These are phyloP conservation scores for Pseudohalonectria lignicola DNA, from an alignment of 2,329 filamentous ascomycete genomes.

Conservation along the genomic window DNA sequence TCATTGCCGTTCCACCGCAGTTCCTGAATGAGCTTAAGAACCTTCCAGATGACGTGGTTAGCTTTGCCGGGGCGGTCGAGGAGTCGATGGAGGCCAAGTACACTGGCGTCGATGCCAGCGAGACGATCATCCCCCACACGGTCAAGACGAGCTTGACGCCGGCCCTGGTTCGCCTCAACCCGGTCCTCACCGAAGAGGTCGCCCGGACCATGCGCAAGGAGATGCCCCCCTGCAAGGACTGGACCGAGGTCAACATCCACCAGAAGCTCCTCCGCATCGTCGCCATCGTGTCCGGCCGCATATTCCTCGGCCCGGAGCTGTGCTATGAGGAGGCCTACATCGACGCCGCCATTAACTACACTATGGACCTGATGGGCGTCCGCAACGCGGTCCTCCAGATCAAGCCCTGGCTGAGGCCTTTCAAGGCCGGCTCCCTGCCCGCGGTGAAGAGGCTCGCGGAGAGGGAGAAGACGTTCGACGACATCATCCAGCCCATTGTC, in stretches of 20 bases:
- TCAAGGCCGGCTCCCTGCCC: conserved; percentile 19
- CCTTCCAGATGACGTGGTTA: conserved; percentile 19
- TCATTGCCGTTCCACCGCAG: conserved; percentile 17
- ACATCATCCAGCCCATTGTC: conserved; percentile 24
- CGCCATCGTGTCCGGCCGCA: conserved; percentile 30
- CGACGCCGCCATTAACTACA: conserved; percentile 35
- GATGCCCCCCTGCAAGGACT: conserved; percentile 24
- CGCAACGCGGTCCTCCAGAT: conserved; percentile 16
- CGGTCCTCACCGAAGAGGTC: conserved; percentile 25
- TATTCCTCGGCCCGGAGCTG: conserved; percentile 35
- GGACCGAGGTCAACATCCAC: conserved; percentile 23
- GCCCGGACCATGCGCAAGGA: conserved; percentile 18
- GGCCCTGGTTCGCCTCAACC: conserved; percentile 19
- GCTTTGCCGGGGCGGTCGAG: conserved; percentile 14
- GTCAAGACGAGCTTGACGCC: conserved; percentile 22
- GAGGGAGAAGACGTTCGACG: conserved; percentile 19
- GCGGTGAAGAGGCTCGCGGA: conserved; percentile 20
- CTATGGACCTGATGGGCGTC: conserved; percentile 25
- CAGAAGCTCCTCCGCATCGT: conserved; percentile 30
- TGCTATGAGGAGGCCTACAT: conserved; percentile 32
- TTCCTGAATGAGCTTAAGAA: conserved; percentile 19
- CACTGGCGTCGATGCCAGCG: conserved; percentile 16
- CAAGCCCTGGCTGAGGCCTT: conserved; percentile 19
- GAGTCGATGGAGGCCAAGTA: conserved; percentile 21
- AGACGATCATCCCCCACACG: conserved; percentile 14